Base-by-base conservation (phyloP, 179 eudicot species). In the Camellia oleifera region DNA sequence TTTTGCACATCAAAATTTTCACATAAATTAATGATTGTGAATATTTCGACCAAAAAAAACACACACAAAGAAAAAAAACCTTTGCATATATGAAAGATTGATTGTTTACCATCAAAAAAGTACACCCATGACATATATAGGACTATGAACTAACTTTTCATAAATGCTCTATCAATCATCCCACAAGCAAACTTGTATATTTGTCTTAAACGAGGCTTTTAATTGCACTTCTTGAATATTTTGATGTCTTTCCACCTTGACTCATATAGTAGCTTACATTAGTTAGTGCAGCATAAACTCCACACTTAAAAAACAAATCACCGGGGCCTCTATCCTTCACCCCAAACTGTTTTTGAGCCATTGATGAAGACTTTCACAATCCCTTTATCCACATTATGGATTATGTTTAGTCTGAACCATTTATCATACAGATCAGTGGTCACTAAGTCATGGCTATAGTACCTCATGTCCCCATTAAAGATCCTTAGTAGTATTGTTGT, bases 221-320 rank as follows among this genome's bases (percentile, higher is more conserved):
- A 32, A 32, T 32, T 32, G 40, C 40, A 32, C 40, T 78, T 82
- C 69, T 78, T 78, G 78, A 72, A 82, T 10, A 82, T 65, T 18
- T 73, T 82, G 74, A 82, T 78, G 44, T 71, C 81, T 46, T 68
- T 82, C 78, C 84, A 82, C 69, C 78, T 63, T 44, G 84, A 82
- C 73, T 82, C 84, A 82, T 82, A 14, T 82, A 82, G 66, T 82
- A 72, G 56, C 84, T 82, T 17, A 72, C 61, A 46, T 77, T 69
- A 40, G 44, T n/a, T 0, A 60, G 80, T 5, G 84, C 84, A 60
- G 77, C 84, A 72, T 81, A 81, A 62, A 77, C 84, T 72, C 84
- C 84, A 54, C 84, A 81, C 66, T 81, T 81, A 66, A 81, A 81
- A 54, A 71, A 81, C 65, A 77, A 44, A 45, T 81, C 80, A 61